Evolutionary conservation across 768 basidiomycete species (phyloP).

Genomic region (Lactarius tabidus): DNA sequence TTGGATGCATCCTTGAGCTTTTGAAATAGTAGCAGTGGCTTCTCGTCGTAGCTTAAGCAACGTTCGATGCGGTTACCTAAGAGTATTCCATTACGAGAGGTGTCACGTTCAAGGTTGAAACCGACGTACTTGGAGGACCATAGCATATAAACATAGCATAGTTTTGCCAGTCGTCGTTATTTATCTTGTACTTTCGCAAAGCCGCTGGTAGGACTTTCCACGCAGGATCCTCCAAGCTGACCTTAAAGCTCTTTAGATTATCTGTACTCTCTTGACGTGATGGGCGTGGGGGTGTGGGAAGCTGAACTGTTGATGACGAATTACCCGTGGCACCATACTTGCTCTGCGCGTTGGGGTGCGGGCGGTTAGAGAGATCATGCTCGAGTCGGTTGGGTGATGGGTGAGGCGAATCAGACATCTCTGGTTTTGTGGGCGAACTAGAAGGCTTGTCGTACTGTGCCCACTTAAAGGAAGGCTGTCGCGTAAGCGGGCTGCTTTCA

Average conservation of each 20-base stretch:
- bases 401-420: conserved; percentile 67
- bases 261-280: conserved; percentile 61
- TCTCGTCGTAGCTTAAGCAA: conserved; percentile 96
- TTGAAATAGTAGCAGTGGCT: conserved; percentile 94
- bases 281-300: conserved; percentile 40
- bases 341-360: conserved; percentile 15
- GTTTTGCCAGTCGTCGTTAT: conserved; percentile 97
- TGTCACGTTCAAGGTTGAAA: background rate
- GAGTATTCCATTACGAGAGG: background rate
- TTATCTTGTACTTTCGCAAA: conserved; percentile 97
- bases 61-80: conserved; percentile 79
- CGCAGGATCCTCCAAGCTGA: conserved; percentile 95
- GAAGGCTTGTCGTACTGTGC: conserved; percentile 72
- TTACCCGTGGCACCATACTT: conserved; percentile 14
- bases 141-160: conserved; percentile 99
- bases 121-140: conserved; percentile 72
- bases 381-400: conserved; percentile 75
- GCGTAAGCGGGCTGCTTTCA: conserved; percentile 48
- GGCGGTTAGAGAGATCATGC: conserved; percentile 47
- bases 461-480: conserved; percentile 88
- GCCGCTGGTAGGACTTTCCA: conserved; percentile 99
- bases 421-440: conserved; percentile 77
- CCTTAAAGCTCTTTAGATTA: conserved; percentile 93
- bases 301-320: conserved; percentile 6
- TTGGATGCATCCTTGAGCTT: conserved; percentile 96